A percentile compares a stretch with the other conserved stretches of the same genome.
These are phyloP conservation scores for Leucocoprinus leucothites DNA, from an alignment of 768 basidiomycete genomes.

Conservation along the genomic window DNA sequence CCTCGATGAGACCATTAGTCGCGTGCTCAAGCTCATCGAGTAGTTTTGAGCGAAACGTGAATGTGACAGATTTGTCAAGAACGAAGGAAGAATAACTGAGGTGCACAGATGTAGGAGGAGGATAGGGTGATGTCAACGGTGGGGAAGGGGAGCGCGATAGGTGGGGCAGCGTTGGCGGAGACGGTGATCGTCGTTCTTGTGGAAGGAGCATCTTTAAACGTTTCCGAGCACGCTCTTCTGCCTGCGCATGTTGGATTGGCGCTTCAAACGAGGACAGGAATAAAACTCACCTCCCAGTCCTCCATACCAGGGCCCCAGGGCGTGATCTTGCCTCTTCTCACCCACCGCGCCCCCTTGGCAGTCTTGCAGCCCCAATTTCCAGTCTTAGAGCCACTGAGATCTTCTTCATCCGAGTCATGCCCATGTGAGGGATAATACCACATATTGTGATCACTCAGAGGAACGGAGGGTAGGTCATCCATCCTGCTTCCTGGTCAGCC, in stretches of 20 bases:
- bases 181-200: slow-evolving; percentile 58
- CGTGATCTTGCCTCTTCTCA: slow-evolving; percentile 76
- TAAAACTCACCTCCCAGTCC: slow-evolving; percentile 72
- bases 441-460: slow-evolving; percentile 67
- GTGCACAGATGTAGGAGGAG: slow-evolving; percentile 63
- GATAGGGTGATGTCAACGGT: slow-evolving; percentile 74
- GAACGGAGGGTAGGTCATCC: slow-evolving; percentile 18
- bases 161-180: slow-evolving; percentile 73
- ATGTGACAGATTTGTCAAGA: slow-evolving; percentile 79
- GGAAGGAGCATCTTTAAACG: slow-evolving; percentile 70
- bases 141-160: slow-evolving; percentile 74
- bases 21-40: slow-evolving; percentile 79
- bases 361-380: slow-evolving; percentile 89
- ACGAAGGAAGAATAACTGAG: slow-evolving; percentile 81
- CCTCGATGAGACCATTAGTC: slow-evolving; percentile 82
- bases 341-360: slow-evolving; percentile 74
- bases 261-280: slow-evolving; percentile 6
- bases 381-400: slow-evolving; percentile 40
- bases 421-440: slow-evolving; percentile 88
- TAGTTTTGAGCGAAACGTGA: slow-evolving; percentile 77
- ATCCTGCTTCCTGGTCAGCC: background rate
- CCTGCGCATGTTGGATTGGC: slow-evolving; percentile 35
- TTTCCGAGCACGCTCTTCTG: slow-evolving; percentile 81
- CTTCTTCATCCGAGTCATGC: slow-evolving; percentile 63
- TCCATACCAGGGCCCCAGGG: slow-evolving; percentile 83